Evolutionary conservation across 257 asterid species (phyloP).

Genomic region (Parsonsia alboflavescens): DNA sequence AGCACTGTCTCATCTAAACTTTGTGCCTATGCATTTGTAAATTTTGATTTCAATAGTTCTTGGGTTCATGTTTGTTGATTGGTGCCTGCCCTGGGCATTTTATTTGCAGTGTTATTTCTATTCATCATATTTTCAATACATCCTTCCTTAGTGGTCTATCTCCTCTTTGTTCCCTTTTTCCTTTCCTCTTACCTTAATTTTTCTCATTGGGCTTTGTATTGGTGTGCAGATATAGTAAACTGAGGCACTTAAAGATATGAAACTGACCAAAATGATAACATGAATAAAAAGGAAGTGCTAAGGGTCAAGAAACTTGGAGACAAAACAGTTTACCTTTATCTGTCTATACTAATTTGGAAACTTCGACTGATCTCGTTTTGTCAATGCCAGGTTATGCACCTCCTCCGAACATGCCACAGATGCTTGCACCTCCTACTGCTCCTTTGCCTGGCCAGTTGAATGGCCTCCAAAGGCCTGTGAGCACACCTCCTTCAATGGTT

Average conservation of each 20-base stretch:
- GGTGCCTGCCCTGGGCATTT: background rate
- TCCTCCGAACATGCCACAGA: slow-evolving; percentile 47
- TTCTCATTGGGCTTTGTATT: background rate
- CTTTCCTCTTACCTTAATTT: background rate
- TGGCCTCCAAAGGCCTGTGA: slow-evolving; percentile 57
- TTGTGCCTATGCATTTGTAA: background rate
- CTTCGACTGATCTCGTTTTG: background rate
- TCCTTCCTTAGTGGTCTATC: background rate
- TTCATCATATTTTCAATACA: background rate
- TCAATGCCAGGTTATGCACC: slow-evolving; percentile 47
- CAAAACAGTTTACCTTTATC: background rate
- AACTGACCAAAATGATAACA: background rate
- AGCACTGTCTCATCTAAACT: slow-evolving; percentile 1
- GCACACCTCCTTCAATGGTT: slow-evolving; percentile 45
- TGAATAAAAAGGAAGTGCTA: background rate
- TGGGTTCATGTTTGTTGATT: slow-evolving; percentile 1
- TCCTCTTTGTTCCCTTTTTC: background rate
- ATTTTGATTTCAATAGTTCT: background rate
- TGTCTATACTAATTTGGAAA: background rate
- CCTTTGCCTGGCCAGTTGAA: slow-evolving; percentile 65
- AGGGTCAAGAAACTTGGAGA: background rate
- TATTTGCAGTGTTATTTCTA: background rate
- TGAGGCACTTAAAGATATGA: background rate
- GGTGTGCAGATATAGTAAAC: background rate
- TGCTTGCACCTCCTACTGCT: slow-evolving; percentile 67